Evolutionary conservation across 73 alveolate species (phyloP).

Genomic region (Stentor coeruleus): DNA sequence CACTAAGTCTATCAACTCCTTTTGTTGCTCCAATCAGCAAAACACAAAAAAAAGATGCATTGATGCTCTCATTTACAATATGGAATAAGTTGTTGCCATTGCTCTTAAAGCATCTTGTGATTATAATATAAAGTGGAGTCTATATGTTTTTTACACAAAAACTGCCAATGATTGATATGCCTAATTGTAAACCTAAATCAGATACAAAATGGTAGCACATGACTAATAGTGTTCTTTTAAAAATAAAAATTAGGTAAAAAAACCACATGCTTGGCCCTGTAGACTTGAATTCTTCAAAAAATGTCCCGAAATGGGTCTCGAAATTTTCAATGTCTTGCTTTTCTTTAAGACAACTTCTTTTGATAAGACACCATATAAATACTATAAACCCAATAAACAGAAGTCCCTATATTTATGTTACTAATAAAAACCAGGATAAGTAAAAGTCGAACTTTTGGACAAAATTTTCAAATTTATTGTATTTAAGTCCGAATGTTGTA

Average conservation of each 20-base stretch:
- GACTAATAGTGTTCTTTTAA: neutral
- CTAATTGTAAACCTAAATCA: neutral
- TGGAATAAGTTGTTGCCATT: neutral
- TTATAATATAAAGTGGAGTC: neutral
- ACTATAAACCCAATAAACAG: neutral
- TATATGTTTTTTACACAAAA: neutral
- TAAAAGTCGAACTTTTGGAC: neutral
- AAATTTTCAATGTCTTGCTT: too few relatives aligned
- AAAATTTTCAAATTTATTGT: neutral
- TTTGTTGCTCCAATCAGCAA: too few relatives aligned
- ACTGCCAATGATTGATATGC: neutral
- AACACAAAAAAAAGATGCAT: neutral
- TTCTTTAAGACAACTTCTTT: neutral
- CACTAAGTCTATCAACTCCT: neutral
- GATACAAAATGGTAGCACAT: neutral
- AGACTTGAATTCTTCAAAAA: neutral
- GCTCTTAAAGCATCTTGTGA: neutral
- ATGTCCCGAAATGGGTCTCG: neutral
- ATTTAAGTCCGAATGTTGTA: neutral
- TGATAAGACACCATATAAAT: too few relatives aligned
- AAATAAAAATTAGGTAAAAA: too few relatives aligned
- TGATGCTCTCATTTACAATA: neutral
- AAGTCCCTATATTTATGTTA: neutral
- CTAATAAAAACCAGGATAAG: neutral
- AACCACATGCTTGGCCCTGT: neutral